phyloP scores from a whole-genome alignment of 768 basidiomycete genomes.

The Boletellus sp. region DNA sequence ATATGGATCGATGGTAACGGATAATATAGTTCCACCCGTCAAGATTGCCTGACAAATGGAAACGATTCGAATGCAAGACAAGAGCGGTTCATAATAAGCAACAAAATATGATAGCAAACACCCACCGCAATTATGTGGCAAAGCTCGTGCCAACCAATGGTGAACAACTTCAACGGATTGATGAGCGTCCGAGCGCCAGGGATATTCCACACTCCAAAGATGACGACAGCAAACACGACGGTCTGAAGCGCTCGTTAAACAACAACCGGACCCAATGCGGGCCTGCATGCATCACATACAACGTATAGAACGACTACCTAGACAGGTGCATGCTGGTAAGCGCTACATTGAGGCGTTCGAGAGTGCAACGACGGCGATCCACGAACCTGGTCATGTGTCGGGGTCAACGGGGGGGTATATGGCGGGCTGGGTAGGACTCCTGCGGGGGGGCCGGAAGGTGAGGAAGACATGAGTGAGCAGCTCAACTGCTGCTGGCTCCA shows the following conservation, averaged over 20 bases:
- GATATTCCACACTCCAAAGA: slow-evolving; percentile 86
- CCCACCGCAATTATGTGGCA: slow-evolving; percentile 77
- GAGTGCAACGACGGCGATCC: slow-evolving; percentile 13
- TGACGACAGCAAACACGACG: slow-evolving; percentile 80
- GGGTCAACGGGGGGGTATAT: slow-evolving; percentile 45
- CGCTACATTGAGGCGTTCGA: slow-evolving; percentile 17
- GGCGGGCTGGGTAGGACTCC: slow-evolving; percentile 32
- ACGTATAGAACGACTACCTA: slow-evolving; percentile 76
- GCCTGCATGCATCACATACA: slow-evolving; percentile 41
- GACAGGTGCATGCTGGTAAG: slow-evolving; percentile 17
- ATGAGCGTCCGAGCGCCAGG: slow-evolving; percentile 76
- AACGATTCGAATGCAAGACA: slow-evolving; percentile 4
- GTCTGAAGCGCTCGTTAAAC: slow-evolving; percentile 44
- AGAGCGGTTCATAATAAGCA: slow-evolving; percentile 5
- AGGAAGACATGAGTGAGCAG: slow-evolving; percentile 32
- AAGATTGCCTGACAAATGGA: slow-evolving; percentile 56
- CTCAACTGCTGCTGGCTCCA: slow-evolving; percentile 24
- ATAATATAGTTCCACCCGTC: slow-evolving; percentile 73
- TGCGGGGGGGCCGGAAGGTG: slow-evolving; percentile 32
- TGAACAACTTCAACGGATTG: slow-evolving; percentile 81
- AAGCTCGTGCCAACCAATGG: slow-evolving; percentile 86
- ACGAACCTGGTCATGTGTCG: slow-evolving; percentile 70
- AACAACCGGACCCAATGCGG: slow-evolving; percentile 6
- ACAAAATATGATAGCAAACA: slow-evolving; percentile 8
- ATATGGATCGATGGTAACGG: slow-evolving; percentile 82